These are phyloP conservation scores for Sclerotiophoma versabilis DNA, from an alignment of 2,329 filamentous ascomycete species.

Conservation along the genomic window DNA sequence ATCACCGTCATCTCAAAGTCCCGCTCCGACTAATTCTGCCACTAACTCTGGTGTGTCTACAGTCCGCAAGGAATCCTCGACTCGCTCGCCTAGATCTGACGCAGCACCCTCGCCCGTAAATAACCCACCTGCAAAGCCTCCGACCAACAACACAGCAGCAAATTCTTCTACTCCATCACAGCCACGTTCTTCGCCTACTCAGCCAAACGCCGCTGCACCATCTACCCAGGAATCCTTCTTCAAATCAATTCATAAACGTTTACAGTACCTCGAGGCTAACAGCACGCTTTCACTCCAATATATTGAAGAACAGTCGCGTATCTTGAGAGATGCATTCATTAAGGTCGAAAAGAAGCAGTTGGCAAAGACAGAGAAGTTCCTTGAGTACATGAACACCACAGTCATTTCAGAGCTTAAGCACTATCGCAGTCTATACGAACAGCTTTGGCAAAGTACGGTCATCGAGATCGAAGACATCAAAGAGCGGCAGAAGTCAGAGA, in stretches of 20 bases:
- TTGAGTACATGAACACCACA: slow-evolving; percentile 85
- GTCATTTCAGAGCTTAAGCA: slow-evolving; percentile 73
- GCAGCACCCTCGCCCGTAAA: slow-evolving; percentile 18
- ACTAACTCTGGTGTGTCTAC: slow-evolving; percentile 8
- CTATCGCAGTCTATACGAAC: slow-evolving; percentile 82
- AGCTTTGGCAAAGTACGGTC: slow-evolving; percentile 95
- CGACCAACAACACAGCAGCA: slow-evolving; percentile 28
- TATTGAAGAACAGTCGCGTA: slow-evolving; percentile 93
- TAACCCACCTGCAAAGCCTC: slow-evolving; percentile 18
- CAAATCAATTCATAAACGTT: slow-evolving; percentile 91
- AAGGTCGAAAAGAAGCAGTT: slow-evolving; percentile 89
- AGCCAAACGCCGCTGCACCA: slow-evolving; percentile 66
- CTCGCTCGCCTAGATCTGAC: slow-evolving; percentile 21
- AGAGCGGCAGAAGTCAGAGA: slow-evolving; percentile 82
- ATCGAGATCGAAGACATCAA: slow-evolving; percentile 89
- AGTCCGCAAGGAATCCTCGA: slow-evolving; percentile 15
- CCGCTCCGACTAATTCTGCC: slow-evolving; percentile 4
- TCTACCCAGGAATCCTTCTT: slow-evolving; percentile 98
- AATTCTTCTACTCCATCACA: slow-evolving; percentile 26
- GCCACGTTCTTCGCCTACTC: slow-evolving; percentile 48
- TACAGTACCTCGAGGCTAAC: slow-evolving; percentile 90
- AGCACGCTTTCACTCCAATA: slow-evolving; percentile 93
- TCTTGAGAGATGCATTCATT: slow-evolving; percentile 84
- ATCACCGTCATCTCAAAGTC: not conserved
- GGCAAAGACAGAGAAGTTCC: slow-evolving; percentile 79